Evolutionary conservation across 1,284 basidiomycete species (phyloP).

Genomic region (Phellinidium pouzarii): DNA sequence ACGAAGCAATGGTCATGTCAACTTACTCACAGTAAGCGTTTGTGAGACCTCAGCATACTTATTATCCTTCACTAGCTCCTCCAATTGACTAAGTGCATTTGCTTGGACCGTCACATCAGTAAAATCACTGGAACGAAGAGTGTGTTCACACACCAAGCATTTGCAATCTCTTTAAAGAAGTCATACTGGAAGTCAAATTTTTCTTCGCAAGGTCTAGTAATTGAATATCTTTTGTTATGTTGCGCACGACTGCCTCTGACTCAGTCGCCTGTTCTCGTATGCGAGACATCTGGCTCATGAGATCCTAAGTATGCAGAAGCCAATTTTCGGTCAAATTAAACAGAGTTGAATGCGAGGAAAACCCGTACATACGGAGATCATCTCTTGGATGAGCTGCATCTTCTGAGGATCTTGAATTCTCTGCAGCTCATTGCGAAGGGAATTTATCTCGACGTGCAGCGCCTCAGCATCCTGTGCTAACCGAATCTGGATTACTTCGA

Average conservation of each 20-base stretch:
- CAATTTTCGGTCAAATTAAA: constrained; percentile 1
- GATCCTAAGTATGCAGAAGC: constrained; percentile 48
- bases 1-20: constrained; percentile 7
- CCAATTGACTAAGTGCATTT: constrained; percentile 76
- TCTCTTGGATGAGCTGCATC: constrained; percentile 86
- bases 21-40: constrained; percentile 62
- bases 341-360: constrained; percentile 1
- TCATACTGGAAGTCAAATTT: constrained; percentile 88
- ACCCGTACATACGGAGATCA: constrained; percentile 70
- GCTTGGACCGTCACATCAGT: constrained; percentile 38
- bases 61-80: constrained; percentile 69
- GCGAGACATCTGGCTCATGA: constrained; percentile 88
- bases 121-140: neutral
- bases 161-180: constrained; percentile 83
- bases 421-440: constrained; percentile 59
- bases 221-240: constrained; percentile 97
- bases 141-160: constrained; percentile 70
- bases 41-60: constrained; percentile 82
- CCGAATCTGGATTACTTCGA: constrained; percentile 55
- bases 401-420: constrained; percentile 75
- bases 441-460: constrained; percentile 68
- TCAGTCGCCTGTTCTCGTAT: constrained; percentile 95
- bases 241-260: constrained; percentile 90
- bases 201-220: constrained; percentile 91
- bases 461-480: constrained; percentile 55